Base-by-base conservation (phyloP, 164 flowering plant species). In the Protea cynaroides region DNA sequence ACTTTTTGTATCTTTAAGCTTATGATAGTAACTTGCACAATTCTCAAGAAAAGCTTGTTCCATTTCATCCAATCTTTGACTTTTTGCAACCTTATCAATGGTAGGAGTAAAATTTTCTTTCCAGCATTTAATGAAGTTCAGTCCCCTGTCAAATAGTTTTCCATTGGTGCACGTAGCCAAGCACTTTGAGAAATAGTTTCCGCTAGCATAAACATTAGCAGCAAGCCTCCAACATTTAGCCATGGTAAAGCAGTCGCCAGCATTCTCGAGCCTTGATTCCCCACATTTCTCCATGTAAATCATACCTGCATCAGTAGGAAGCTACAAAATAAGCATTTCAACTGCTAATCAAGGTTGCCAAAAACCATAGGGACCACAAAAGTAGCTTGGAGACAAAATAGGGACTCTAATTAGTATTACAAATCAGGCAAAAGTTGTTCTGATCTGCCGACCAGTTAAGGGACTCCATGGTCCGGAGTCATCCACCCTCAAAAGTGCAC, bases 171-270 rank as follows among this genome's bases (percentile, higher is more conserved):
- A 84, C 37, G 64, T 78, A 25, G 58, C 24, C 59, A 84, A 69
- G 67, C 89, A 84, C 52, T 81, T 72, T 0, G 81, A 69, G 54
- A 76, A 72, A 37, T 46, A 67, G 21, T 72, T 72, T 12, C 73
- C 82, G 56, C 58, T 76, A 7, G 83, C 82, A 73, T 78, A 84
- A 4, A 75, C 82, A 14, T 82, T 82, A 38, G 89, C 86, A 10
- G 86, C 82, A 63, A 29, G 65, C 40, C 72, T 58, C 73, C 74
- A 81, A 50, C 77, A 65, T 62, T 64, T 65, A 8, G 81, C 86
- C 18, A 70, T 56, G 56, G 58, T 43, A 69, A 81, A 84, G 64
- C 89, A 84, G 44, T 82, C 81, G 38, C 80, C 88, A 25, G 86
- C 86, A 63, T 74, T 77, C 61, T 77, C 75, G 7, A 82, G 70